Evolutionary conservation across 2,329 filamentous ascomycete species (phyloP), one percentile per base, ranked within the genome.

Genomic region (Venturia oleaginea): DNA sequence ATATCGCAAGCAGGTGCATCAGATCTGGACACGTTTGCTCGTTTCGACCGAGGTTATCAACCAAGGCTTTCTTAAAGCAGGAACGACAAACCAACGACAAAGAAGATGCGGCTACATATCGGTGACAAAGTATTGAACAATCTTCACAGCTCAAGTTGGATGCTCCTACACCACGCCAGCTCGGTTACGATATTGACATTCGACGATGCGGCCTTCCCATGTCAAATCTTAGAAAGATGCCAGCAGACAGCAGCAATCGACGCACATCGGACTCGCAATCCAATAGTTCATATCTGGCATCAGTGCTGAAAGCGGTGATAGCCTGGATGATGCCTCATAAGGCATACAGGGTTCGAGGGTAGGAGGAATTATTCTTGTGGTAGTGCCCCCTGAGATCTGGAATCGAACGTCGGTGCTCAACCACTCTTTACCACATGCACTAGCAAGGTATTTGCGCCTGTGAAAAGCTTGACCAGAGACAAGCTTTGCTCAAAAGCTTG

Each of bases 151-250:
- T 2, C 34, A 6, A 55, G 10, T 10, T 4, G 3, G 24, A 34
- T 55, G 4, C 7, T 34, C 15, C 11, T 57, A 30, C 51, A 34
- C 51, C 13, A 57, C 13, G 19, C 27, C 32, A 30, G 51, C 2
- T 57, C 22, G 51, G 30, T 57, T 32, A 15, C 30, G 15, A 27
- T 30, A 19, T 19, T 51, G 22, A 30, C 11, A 6, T 5, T 13
- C 46, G 2, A 22, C 46, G 15, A 57, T 34, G 48, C 27, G 30
- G 48, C 48, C 48, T 24, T 19, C 27, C 24, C 2, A 57, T 10
- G 51, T n/a, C 27, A 57, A 57, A 32, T 34, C 51, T 57, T 57
- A 30, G 51, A 57, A 57, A 30, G 27, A 57, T 57, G 30, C 51
- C 51, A 34, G 51, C 19, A 57, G 30, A 27, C 51, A 34, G 51